Base-by-base conservation (phyloP, 2,329 filamentous ascomycete species). In the Ophiocordyceps camponoti-rufipedis region DNA sequence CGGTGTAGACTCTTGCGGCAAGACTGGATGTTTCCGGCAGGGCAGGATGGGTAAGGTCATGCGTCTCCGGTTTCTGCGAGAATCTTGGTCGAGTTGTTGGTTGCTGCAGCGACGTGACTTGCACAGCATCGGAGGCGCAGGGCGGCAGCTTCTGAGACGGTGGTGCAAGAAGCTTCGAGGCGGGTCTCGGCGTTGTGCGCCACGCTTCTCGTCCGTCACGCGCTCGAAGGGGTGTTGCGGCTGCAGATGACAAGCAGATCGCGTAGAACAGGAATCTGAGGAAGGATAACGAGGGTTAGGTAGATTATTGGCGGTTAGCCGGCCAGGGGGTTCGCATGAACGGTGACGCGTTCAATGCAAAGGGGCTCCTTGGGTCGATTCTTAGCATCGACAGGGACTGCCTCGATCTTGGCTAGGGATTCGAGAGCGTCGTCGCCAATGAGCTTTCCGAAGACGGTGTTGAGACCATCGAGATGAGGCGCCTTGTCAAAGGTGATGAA, bases 251-350 rank as follows among this genome's bases (percentile, higher is more conserved):
- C 5, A 5, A 23, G 23, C 23, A 23, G 23, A 3, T 23, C 23
- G 3, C 23, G 5, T 23, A 23, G 23, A 23, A 23, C 5, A n/a
- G 40, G 8, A 23, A 12, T 16, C 13, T 28, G 8, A 28, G 23
- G 35, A 18, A 10, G 16, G 23, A 7, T 29, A n/a, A 10, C 4
- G 13, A n/a, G 3, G 28, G 9, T 33, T 7, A 32, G 13, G n/a
- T n/a, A n/a, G n/a, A n/a, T n/a, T n/a, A 18, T 18, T n/a, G 8
- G 13, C 1, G 41, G 5, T 71, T 62, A 78, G 19, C 61, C 74
- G 4, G 85, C 84, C 50, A 89, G 56, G 1, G 85, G 85, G 54
- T 91, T 91, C 16, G 85, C 84, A 61, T 89, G 85, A 3, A 89
- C 72, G 1, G 79, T 82, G 23, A 88, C 71, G 9, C 63, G 71